Evolutionary conservation across 352 stramenopile genomes (phyloP), one percentile per base, ranked within the genome.

Genomic region (Phytophthora rubi): DNA sequence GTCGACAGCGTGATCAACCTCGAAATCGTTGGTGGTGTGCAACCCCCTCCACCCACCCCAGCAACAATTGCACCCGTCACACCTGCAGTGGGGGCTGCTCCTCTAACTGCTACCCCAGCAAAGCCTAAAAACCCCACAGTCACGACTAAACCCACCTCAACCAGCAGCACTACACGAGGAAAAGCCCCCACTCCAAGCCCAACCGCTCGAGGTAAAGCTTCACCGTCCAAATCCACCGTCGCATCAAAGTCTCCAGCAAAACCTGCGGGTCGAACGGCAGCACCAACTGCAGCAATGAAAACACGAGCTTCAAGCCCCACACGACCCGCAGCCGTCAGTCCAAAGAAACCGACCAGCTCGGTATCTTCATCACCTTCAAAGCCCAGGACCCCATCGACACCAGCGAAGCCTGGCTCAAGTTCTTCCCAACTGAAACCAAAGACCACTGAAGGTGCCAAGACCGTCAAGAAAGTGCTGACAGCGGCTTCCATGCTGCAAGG

Each of bases 1-100:
- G 58, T 92, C 9, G 82, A 91, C 57, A 87, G 79, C 16, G 72
- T 91, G 8, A 59, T 91, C 4, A 82, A 91, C 9, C 53, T 92
- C n/a, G 77, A 88, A 32, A 54, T 77, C 7, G 32, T 67, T 5
- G 47, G 59, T 28, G 28, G 45, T 33, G 21, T 53, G 13, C 53
- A 66, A 5, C 39, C 49, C 2, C 6, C 65, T 7, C 28, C 52
- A 15, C 23, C 26, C 3, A 62, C 26, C 35, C 26, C 63, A 8
- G n/a, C 61, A 55, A 7, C 33, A 49, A 6, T 51, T 7, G n/a
- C 30, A 51, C 13, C 56, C n/a, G 7, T 48, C 55, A 52, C 32
- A 42, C n/a, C 26, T 60, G 26, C 15, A 39, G 5, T 26, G 21
- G 16, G 23, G 5, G 0, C 61, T 33, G 37, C 33, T 39, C 5